A percentile compares a stretch with the other conserved stretches of the same genome.
phyloP scores from a whole-genome alignment of 2,329 filamentous ascomycete genomes.

The Fusarium albosuccineum region DNA sequence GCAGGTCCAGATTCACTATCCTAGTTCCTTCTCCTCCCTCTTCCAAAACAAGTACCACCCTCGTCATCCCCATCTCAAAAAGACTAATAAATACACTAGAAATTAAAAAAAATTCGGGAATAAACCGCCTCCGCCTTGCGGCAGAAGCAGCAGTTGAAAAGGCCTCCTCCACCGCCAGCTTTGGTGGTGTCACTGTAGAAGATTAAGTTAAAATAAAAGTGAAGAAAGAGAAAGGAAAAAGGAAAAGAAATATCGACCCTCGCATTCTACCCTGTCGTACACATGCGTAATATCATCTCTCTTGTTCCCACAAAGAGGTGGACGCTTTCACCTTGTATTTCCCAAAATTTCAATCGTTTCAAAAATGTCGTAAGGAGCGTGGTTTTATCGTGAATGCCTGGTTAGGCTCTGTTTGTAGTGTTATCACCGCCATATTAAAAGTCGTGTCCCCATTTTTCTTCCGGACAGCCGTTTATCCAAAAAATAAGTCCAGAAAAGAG shows the following conservation, averaged over 20 bases:
- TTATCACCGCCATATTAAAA: conserved; percentile 29
- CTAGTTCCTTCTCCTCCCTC: conserved; percentile 9
- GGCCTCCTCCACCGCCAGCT: conserved; percentile 12
- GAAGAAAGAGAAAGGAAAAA: neutral
- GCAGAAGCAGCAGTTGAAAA: conserved; percentile 5
- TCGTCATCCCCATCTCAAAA: neutral
- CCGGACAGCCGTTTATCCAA: conserved; percentile 27
- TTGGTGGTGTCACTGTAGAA: conserved; percentile 6
- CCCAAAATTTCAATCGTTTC: neutral
- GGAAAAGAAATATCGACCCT: conserved; percentile 11
- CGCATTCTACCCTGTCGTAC: conserved; percentile 19
- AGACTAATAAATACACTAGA: conserved; percentile 36
- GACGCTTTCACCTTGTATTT: conserved; percentile 8
- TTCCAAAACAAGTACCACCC: neutral
- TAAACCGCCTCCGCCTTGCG: conserved; percentile 10
- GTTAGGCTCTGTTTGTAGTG: conserved; percentile 12
- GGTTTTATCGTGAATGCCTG: conserved; percentile 9
- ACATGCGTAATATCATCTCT: conserved; percentile 6
- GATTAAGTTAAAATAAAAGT: conserved; percentile 20
- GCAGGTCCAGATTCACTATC: conserved; percentile 39
- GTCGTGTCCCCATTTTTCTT: conserved; percentile 16
- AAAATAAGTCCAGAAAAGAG: conserved; percentile 20
- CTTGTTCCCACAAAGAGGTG: conserved; percentile 2
- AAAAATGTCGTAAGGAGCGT: conserved; percentile 31
- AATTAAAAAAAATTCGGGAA: conserved; percentile 20